Base-by-base conservation (phyloP, 441 rosid genomes). In the Biscutella auriculata region DNA sequence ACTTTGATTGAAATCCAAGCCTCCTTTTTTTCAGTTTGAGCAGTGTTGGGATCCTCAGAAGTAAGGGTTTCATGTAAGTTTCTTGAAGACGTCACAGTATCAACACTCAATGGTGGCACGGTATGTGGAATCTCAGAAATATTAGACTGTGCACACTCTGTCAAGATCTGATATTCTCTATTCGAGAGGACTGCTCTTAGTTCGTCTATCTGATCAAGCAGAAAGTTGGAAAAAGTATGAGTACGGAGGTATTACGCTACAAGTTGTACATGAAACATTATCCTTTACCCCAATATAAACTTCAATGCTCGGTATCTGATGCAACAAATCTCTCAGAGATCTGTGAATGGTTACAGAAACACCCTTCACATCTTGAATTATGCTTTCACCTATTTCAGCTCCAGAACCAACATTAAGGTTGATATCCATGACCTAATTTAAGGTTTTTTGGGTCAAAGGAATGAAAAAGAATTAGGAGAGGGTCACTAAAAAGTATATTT, bases 351-450 rank as follows among this genome's bases (percentile, higher is more conserved):
- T 77, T 70, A 94, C 79, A 68, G 99, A 87, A 66, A 94, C 74
- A 62, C 99, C 99, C 72, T 81, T 82, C 53, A 94, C 91, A 78
- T 82, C 92, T 70, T 80, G 90, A 69, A 94, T 80, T 67, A 87
- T 90, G 83, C 90, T 90, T 77, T 84, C 96, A 60, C 97, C 91
- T 62, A 94, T 32, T 47, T 85, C 84, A 44, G 74, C 68, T 72
- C 90, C 95, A 52, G 74, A 66, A 39, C 95, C 97, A 63, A 94
- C 94, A 79, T 94, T 94, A 66, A 94, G 81, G 81, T 87, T 87
- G 79, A 94, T 87, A 65, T 94, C 96, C 75, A 84, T 82, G 56
- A 94, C 88, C 99, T 94, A 72, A 55, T 13, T 45, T 51, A 46
- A 16, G 46, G 43, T 32, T 14, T 28, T 48, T 46, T 30, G 29